These are phyloP conservation scores for Ustilago lituana DNA, from an alignment of 1,284 basidiomycete species.

Conservation along the genomic window DNA sequence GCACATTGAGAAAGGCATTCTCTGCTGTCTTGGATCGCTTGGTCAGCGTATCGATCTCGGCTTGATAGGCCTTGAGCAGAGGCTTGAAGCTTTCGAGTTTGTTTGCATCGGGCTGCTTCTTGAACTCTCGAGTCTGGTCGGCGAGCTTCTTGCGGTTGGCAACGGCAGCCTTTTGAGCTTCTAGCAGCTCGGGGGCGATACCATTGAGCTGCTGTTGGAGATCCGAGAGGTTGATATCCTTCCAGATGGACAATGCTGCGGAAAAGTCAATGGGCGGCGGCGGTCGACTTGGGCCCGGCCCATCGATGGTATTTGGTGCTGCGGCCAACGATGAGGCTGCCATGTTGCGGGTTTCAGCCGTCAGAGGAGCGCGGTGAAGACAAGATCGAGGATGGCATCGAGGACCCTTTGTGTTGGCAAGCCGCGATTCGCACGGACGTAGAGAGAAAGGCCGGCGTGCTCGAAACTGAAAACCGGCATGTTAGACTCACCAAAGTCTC, in stretches of 20 bases:
- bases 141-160: conserved; percentile 59
- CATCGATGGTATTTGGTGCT: conserved; percentile 24
- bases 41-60: conserved; percentile 93
- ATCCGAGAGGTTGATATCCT: conserved; percentile 42
- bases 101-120: conserved; percentile 49
- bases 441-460: neutral
- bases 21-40: conserved; percentile 89
- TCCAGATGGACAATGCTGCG: conserved; percentile 53
- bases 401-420: neutral
- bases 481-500: no score
- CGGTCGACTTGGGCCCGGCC: conserved; percentile 21
- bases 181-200: conserved; percentile 37
- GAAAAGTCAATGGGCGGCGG: conserved; percentile 45
- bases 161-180: conserved; percentile 55
- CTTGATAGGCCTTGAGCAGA: conserved; percentile 75
- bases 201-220: conserved; percentile 45
- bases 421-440: conserved; percentile 1
- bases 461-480: no score
- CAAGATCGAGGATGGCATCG: neutral
- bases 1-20: conserved; percentile 87
- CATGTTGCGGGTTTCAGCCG: conserved; percentile 1
- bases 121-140: conserved; percentile 63
- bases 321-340: conserved; percentile 11
- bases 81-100: conserved; percentile 61
- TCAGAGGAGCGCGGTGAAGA: neutral